phyloP scores from a whole-genome alignment of 1,139 yeast species.

The Starmera stellimalicola region DNA sequence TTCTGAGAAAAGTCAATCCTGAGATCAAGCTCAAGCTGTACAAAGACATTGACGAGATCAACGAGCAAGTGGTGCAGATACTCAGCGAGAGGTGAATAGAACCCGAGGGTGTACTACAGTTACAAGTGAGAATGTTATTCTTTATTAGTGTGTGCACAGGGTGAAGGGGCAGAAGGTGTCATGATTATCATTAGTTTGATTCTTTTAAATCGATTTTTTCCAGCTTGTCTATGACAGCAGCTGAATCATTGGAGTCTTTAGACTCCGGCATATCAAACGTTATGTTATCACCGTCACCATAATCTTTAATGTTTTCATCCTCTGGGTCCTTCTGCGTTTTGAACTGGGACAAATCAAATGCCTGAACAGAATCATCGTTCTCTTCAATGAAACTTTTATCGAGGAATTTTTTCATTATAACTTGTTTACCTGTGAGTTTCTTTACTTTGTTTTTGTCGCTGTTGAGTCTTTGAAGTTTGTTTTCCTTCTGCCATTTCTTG shows the following conservation, averaged over 20 bases:
- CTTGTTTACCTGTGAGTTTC: conserved; percentile 70
- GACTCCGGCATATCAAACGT: conserved; percentile 16
- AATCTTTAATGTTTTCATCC: conserved; percentile 26
- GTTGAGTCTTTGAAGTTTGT: conserved; percentile 51
- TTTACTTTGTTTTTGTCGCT: conserved; percentile 46
- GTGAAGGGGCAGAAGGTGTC: too few species aligned
- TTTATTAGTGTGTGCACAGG: too few species aligned
- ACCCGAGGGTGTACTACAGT: too few species aligned
- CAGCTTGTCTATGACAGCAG: neutral
- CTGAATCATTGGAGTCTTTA: neutral
- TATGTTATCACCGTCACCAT: conserved; percentile 31
- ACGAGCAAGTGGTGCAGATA: neutral
- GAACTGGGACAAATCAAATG: conserved; percentile 65
- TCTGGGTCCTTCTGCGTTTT: conserved; percentile 33
- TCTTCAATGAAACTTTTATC: conserved; percentile 38
- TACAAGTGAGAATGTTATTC: too few species aligned
- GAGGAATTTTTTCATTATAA: conserved; percentile 63
- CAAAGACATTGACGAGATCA: conserved; percentile 4
- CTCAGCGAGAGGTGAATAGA: too few species aligned
- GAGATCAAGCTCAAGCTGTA: conserved; percentile 3
- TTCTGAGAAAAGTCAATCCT: conserved; percentile 12
- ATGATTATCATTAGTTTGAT: neutral
- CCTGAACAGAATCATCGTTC: conserved; percentile 40
- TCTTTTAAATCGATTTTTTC: neutral
- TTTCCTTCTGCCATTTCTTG: conserved; percentile 72